Evolutionary conservation across 805 yeast species (phyloP).

Genomic region (Aciculoconidium aculeatum): DNA sequence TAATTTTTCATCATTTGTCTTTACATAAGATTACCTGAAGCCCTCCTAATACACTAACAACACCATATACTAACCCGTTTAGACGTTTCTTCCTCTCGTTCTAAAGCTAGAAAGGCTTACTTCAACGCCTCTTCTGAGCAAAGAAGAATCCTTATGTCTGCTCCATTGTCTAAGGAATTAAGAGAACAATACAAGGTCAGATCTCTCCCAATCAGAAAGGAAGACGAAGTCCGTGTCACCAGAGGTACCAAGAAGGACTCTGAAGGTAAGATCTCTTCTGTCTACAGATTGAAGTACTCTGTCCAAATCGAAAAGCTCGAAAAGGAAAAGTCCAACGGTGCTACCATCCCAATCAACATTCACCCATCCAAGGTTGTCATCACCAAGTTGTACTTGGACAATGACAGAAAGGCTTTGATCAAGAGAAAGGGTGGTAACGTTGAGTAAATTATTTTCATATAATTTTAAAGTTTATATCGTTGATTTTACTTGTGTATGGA

Average conservation of each 20-base stretch:
- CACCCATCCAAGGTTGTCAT: slow-evolving; percentile 99
- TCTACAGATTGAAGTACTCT: slow-evolving; percentile 97
- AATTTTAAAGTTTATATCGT: no score
- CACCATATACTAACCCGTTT: slow-evolving; percentile 26
- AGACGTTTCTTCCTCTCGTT: slow-evolving; percentile 99
- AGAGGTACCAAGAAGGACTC: slow-evolving; percentile 99
- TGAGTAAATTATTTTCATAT: slow-evolving; percentile 53
- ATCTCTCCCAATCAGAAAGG: slow-evolving; percentile 95
- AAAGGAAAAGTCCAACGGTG: slow-evolving; percentile 97
- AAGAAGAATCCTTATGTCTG: slow-evolving; percentile 92
- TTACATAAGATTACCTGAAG: no score
- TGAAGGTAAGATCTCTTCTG: slow-evolving; percentile 96
- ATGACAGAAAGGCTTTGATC: slow-evolving; percentile 97
- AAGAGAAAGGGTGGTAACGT: slow-evolving; percentile 96
- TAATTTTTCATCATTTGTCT: no score
- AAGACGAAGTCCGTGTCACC: slow-evolving; percentile 90
- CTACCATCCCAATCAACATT: slow-evolving; percentile 92
- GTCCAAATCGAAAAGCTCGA: slow-evolving; percentile 95
- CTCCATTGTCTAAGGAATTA: slow-evolving; percentile 98
- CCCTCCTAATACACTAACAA: slow-evolving; percentile 1
- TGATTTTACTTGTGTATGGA: no score
- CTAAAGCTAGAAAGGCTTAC: slow-evolving; percentile 99
- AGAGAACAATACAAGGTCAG: slow-evolving; percentile 95
- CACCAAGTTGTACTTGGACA: slow-evolving; percentile 96
- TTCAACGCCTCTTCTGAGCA: slow-evolving; percentile 95